These are phyloP conservation scores for Mucor lusitanicus DNA, from an alignment of 371 early-diverging fungal genomes.

Conservation along the genomic window DNA sequence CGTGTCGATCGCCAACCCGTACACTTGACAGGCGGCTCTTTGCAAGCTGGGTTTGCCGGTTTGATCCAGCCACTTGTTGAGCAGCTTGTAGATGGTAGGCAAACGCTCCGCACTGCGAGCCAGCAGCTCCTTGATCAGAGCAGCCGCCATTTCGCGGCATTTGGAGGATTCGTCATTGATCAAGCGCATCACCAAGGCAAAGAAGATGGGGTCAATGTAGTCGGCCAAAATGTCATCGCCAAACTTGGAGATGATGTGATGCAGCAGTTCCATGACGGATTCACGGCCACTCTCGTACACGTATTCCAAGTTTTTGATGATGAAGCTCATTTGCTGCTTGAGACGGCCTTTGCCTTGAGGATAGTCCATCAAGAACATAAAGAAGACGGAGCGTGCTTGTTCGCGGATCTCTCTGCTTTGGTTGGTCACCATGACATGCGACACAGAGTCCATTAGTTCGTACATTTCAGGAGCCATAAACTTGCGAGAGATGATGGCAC, in stretches of 20 bases:
- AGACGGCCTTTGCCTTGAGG: conserved; percentile 86
- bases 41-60: conserved; percentile 60
- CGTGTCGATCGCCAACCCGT: conserved; percentile 80
- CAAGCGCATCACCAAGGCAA: conserved; percentile 80
- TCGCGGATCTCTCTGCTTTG: conserved; percentile 81
- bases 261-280: conserved; percentile 85
- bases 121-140: conserved; percentile 69
- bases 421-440: conserved; percentile 83
- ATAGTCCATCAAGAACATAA: conserved; percentile 93
- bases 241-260: conserved; percentile 78
- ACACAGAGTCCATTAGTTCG: conserved; percentile 83
- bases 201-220: conserved; percentile 80
- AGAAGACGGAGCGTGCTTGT: conserved; percentile 76
- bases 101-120: conserved; percentile 55
- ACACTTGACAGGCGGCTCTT: conserved; percentile 81
- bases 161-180: conserved; percentile 90
- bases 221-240: conserved; percentile 72
- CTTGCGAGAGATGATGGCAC: conserved; percentile 84
- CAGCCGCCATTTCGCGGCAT: conserved; percentile 88
- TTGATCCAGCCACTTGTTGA: conserved; percentile 77
- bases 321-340: conserved; percentile 79
- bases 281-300: conserved; percentile 88
- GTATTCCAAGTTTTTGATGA: conserved; percentile 88
- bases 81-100: conserved; percentile 57
- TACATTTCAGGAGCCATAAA: conserved; percentile 88